These are phyloP conservation scores for Lolium rigidum DNA, from an alignment of 176 grass and related monocot species.

Conservation along the genomic window DNA sequence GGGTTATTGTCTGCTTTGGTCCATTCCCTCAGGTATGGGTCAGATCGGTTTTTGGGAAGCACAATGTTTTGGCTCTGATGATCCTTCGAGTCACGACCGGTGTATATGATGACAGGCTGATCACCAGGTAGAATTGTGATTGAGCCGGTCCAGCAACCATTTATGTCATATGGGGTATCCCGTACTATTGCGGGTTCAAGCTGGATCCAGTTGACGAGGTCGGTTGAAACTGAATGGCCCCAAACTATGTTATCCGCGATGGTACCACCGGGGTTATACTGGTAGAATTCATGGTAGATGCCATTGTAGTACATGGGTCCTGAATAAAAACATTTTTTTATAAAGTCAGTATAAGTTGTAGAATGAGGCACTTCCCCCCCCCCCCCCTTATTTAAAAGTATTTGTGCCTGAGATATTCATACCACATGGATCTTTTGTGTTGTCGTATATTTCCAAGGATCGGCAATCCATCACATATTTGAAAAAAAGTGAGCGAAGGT, in stretches of 20 bases:
- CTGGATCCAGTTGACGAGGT: constrained; percentile 74
- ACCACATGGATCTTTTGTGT: constrained; percentile 88
- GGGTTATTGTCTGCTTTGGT: constrained; percentile 67
- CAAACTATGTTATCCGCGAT: constrained; percentile 71
- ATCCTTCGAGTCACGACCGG: constrained; percentile 53
- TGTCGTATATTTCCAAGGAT: not conserved
- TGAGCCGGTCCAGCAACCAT: constrained; percentile 85
- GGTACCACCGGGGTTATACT: constrained; percentile 70
- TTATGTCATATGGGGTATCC: constrained; percentile 51
- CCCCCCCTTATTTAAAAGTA: not conserved
- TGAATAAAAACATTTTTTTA: constrained; percentile 24
- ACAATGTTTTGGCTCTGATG: constrained; percentile 75
- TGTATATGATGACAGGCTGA: constrained; percentile 69
- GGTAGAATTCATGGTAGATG: constrained; percentile 89
- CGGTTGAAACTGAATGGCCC: constrained; percentile 79
- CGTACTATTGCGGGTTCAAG: constrained; percentile 60
- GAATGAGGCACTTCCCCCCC: not conserved
- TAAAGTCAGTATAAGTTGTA: not conserved
- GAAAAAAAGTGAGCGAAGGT: constrained; percentile 22
- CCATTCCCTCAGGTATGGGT: constrained; percentile 80
- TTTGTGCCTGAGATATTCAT: constrained; percentile 24
- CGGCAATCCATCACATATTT: constrained; percentile 18
- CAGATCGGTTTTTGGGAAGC: constrained; percentile 69
- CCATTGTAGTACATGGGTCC: constrained; percentile 94
- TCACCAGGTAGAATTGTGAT: constrained; percentile 57